A percentile compares a stretch with the other conserved stretches of the same genome.
These are phyloP conservation scores for Drechslerella stenobrocha DNA, from an alignment of 2,329 filamentous ascomycete genomes.

Conservation along the genomic window DNA sequence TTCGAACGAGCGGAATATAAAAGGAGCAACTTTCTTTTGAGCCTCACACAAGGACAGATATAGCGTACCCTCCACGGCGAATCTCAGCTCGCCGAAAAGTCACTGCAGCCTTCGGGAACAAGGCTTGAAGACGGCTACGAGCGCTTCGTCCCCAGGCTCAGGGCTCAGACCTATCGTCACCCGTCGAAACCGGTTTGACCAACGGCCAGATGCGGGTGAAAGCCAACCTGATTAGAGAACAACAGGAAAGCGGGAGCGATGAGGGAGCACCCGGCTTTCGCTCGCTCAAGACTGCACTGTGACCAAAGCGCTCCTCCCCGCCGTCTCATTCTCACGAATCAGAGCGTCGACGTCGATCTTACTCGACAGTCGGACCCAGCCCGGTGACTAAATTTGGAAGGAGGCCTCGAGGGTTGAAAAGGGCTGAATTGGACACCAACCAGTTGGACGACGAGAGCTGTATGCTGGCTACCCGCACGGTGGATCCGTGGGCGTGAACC, in stretches of 20 bases:
- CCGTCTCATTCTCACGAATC: conserved; percentile 17
- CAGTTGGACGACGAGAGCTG: no score
- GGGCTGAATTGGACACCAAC: no score
- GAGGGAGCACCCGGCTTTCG: conserved; percentile 6
- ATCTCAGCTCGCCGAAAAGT: no score
- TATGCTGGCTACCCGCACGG: no score
- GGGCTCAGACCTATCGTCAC: conserved; percentile 40
- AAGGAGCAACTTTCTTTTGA: no score
- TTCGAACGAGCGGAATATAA: no score
- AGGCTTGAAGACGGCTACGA: neutral
- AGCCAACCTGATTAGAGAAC: neutral
- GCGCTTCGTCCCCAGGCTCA: conserved; percentile 8
- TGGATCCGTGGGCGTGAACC: no score
- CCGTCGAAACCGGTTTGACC: conserved; percentile 40
- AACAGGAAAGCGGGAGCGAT: conserved; percentile 39
- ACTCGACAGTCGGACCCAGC: neutral
- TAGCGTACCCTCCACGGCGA: no score
- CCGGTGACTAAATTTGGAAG: conserved; percentile 6
- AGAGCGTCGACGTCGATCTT: conserved; percentile 8
- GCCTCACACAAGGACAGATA: no score
- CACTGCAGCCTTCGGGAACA: neutral
- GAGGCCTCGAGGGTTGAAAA: no score
- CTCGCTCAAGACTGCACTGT: neutral
- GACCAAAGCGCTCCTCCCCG: conserved; percentile 9
- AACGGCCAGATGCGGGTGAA: neutral